Evolutionary conservation across 306 rosid species (phyloP), one percentile per base, ranked within the genome.

Genomic region (Delonix regia): DNA sequence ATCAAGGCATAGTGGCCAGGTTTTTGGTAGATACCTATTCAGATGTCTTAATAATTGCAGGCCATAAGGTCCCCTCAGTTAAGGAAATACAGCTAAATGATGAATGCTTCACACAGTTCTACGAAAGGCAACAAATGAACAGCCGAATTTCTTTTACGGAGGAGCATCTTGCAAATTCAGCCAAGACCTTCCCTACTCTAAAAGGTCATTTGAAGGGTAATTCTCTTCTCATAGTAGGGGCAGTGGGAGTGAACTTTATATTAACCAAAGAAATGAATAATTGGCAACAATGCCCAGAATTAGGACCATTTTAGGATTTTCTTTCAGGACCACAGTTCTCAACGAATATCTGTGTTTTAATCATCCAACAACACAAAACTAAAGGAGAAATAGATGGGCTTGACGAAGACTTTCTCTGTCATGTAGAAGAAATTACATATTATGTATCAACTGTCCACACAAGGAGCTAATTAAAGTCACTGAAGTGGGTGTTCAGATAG

Each of bases 281-380:
- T 9, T 95, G 97, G 99, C 94, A 95, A 83, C 97, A 89, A 18
- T 92, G 98, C 56, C 99, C 99, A 0, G 98, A 95, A 87, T 62
- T 95, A 11, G 99, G 99, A 56, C 95, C 98, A 0, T 84, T 95
- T 6, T 98, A 98, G 19, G 99, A 95, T 73, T 91, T 95, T 80
- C 97, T 95, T 65, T 89, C 99, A 0, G 98, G 98, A 45, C 86
- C 98, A 18, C 98, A 91, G 44, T 95, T 95, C 80, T 85, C 91
- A 0, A 88, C 27, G 9, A 80, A 51, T 15, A 85, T 91, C 1
- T 92, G 98, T 1, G 96, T 95, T 49, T 84, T 95, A 80, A 86
- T 92, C 87, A 92, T 95, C 70, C 98, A 91, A 79, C 95, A 89
- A 74, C 88, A 89, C 65, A 87, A 52, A 83, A 67, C 76, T 67